Conservation (phyloP, 345 rosid genomes). For the Arabis hirsuta region DNA sequence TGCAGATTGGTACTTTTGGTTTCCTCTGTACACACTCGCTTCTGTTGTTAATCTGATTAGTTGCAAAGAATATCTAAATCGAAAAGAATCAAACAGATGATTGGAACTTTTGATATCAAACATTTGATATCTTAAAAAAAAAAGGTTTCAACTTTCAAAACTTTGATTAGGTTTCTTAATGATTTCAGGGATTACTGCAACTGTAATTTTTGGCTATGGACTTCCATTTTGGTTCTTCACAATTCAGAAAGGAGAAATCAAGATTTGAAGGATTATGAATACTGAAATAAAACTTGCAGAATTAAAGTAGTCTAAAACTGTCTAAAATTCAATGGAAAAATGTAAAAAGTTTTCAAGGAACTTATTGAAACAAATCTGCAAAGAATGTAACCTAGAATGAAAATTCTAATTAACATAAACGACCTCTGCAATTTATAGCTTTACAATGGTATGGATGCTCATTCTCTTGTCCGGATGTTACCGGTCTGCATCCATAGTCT, state of each 20-base stretch:
- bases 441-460: conserved; percentile 68
- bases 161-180: conserved; percentile 4
- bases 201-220: conserved; percentile 59
- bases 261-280: conserved; percentile 35
- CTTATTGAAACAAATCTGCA: conserved; percentile 29
- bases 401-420: conserved; percentile 49
- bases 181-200: conserved; percentile 57
- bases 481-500: conserved; percentile 57
- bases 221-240: conserved; percentile 64
- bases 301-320: conserved; percentile 17
- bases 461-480: conserved; percentile 58
- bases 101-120: conserved; percentile 53
- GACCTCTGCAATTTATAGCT: conserved; percentile 69
- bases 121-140: neutral
- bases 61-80: conserved; percentile 36
- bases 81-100: conserved; percentile 36
- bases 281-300: conserved; percentile 3
- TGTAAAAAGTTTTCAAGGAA: neutral
- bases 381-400: conserved; percentile 32
- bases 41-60: conserved; percentile 55
- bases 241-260: conserved; percentile 52
- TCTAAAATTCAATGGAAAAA: conserved; percentile 6
- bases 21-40: conserved; percentile 73
- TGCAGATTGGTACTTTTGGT: conserved; percentile 87
- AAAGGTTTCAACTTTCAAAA: neutral